A percentile compares a stretch with the other conserved stretches of the same genome.
phyloP scores from a whole-genome alignment of 1,284 basidiomycete species.

The Ustilago shanxiensis region DNA sequence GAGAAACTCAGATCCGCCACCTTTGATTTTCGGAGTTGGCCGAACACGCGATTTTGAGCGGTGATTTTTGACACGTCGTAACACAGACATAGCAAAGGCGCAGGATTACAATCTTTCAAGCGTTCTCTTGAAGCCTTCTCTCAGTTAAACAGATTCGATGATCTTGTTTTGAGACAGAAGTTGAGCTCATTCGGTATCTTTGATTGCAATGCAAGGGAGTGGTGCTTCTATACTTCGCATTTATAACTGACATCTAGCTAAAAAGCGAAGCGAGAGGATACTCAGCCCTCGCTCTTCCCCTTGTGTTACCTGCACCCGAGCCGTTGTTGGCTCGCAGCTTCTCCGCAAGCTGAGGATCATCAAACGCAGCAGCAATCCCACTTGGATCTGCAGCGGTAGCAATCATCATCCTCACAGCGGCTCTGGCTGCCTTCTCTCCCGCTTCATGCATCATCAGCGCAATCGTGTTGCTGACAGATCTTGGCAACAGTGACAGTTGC shows the following conservation, averaged over 20 bases:
- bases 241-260: conserved; percentile 14
- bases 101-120: too few species aligned
- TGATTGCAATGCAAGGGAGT: background rate
- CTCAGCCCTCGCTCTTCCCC: conserved; percentile 42
- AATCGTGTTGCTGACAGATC: conserved; percentile 32
- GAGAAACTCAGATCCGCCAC: conserved; percentile 21
- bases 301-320: conserved; percentile 23
- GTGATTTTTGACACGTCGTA: background rate
- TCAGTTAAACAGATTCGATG: too few species aligned
- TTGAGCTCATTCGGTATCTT: background rate
- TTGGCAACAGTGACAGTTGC: conserved; percentile 35
- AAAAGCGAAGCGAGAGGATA: conserved; percentile 46
- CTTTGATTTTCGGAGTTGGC: conserved; percentile 31
- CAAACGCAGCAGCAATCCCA: conserved; percentile 48
- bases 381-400: conserved; percentile 44
- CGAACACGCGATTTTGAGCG: conserved; percentile 9
- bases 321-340: conserved; percentile 40
- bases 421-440: conserved; percentile 40
- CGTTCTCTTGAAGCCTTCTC: too few species aligned
- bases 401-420: conserved; percentile 49
- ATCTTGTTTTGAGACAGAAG: too few species aligned
- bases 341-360: conserved; percentile 44
- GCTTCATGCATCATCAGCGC: conserved; percentile 46
- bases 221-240: conserved; percentile 10
- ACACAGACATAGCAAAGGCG: conserved; percentile 7